These are phyloP conservation scores for Lachnellula occidentalis DNA, from an alignment of 2,329 filamentous ascomycete genomes.

Conservation along the genomic window DNA sequence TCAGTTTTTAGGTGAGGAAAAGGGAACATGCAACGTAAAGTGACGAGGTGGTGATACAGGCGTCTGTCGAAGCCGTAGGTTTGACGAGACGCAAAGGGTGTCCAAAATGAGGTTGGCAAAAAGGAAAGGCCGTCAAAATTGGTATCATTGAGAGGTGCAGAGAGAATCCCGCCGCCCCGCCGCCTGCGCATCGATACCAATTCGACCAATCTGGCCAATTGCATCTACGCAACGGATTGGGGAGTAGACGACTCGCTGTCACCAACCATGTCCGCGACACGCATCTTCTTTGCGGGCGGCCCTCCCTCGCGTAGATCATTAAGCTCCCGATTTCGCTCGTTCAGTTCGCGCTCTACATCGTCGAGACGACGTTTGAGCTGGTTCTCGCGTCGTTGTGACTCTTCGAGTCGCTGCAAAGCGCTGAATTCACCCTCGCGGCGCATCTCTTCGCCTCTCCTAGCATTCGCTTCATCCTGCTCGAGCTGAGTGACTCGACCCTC, in stretches of 20 bases:
- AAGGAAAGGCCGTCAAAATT: slow-evolving; percentile 16
- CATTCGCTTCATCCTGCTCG: slow-evolving; percentile 68
- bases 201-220: not conserved
- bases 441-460: slow-evolving; percentile 56
- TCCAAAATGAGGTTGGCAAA: not conserved
- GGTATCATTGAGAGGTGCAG: slow-evolving; percentile 19
- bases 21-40: slow-evolving; percentile 1
- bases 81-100: not conserved
- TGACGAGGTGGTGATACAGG: slow-evolving; percentile 7
- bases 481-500: slow-evolving; percentile 68
- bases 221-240: slow-evolving; percentile 23
- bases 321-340: slow-evolving; percentile 32
- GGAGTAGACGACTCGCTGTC: slow-evolving; percentile 31
- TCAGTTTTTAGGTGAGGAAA: slow-evolving; percentile 1
- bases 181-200: no score
- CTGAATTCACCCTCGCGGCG: slow-evolving; percentile 48
- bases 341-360: slow-evolving; percentile 59
- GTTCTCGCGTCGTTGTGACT: slow-evolving; percentile 72
- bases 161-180: slow-evolving; percentile 4
- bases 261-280: slow-evolving; percentile 44
- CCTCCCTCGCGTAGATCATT: slow-evolving; percentile 37
- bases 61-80: not conserved
- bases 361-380: slow-evolving; percentile 77
- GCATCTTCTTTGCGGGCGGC: slow-evolving; percentile 49
- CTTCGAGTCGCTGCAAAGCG: slow-evolving; percentile 62